Base-by-base conservation (phyloP, 2,329 filamentous ascomycete species). In the Periconia sp. region DNA sequence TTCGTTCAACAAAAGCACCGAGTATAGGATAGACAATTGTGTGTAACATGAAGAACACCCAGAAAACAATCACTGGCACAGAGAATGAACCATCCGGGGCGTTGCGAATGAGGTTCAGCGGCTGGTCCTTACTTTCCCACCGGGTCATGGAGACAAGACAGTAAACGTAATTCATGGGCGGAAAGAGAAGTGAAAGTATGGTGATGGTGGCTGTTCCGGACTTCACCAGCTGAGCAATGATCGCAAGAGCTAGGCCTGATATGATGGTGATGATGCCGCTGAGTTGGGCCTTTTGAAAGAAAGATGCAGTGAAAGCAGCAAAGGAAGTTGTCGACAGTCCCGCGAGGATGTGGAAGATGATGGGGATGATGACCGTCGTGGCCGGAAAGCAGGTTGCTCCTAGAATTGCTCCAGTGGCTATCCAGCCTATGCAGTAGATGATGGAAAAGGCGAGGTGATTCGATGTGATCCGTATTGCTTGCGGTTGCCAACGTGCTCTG, bases 21-120 rank as follows among this genome's bases (percentile, higher is more conserved):
- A 94, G 70, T 2, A 90, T 50, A 0, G 88, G 87, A 61, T 89
- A 95, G 1, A 77, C 75, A 37, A 95, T 63, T 31, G 89, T 88
- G 56, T 95, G 90, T 22, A 91, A 66, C 26, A 86, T 73, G n/a
- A 88, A 68, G 47, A 94, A 86, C 4, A 90, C 67, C 81, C 86
- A 92, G 24, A 94, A 78, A 0, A 80, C 82, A 44, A 90, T 84
- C 1, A 85, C 88, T 0, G 88, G 82, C 4, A 36, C 12, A 15
- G 19, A n/a, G 11, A 25, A 36, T n/a, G 21, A 25, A 16, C 21
- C 76, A 10, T 24, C 12, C 6, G 28, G 36, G 11, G 50, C 43
- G 5, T 30, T 17, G 7, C 31, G 23, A 21, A 37, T 43, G 42
- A 57, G 46, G n/a, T 46, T 43, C 12, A 50, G 40, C 8, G 34